Evolutionary conservation across 1,284 basidiomycete genomes (phyloP), one percentile per base, ranked within the genome.

Genomic region (Moniliella sp.): DNA sequence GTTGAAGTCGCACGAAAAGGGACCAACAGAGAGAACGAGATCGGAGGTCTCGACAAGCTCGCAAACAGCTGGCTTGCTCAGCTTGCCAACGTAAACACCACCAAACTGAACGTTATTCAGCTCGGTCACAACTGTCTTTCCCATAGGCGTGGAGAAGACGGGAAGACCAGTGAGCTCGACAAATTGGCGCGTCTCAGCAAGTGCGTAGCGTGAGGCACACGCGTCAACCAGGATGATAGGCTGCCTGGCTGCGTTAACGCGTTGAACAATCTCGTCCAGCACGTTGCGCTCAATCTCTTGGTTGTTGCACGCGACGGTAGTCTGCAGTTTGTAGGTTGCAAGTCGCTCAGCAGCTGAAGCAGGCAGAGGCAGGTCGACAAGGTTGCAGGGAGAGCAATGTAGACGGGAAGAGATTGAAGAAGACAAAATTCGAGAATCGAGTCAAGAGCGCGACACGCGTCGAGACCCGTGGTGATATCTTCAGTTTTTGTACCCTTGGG

Each of bases 1-100:
- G 58, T 94, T 93, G 68, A 88, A 91, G 60, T 94, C 88, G 37
- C 70, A 75, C 63, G 74, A 74, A 31, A 91, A 64, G 1, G 67
- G 65, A 13, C 86, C 86, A 38, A 91, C 66, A 23, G 76, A 78
- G 18, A 94, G 63, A 36, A 86, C 74, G 32, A 91, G 67, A 50
- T 81, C 82, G 8, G 82, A 74, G 1, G 59, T 65, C 61, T 93
- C 83, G 19, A 91, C 74, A 38, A 71, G 73, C 33, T 76, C 68
- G 57, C 74, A 74, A 45, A 86, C 68, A 11, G 65, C 66, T 0
- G 74, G 72, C 13, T 27, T 27, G 3, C 36, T 26, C 17, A 25
- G 32, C 4, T 35, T 35, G 31, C 30, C 33, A 27, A 39, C 26
- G 63, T 75, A 60, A 54, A 80, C 77, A 11, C 86, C 86, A 34